Percentiles rank a stretch among this genome's conserved stretches.
Evolutionary conservation across 257 asterid genomes (phyloP).

Genomic region (Ilex asprella): DNA sequence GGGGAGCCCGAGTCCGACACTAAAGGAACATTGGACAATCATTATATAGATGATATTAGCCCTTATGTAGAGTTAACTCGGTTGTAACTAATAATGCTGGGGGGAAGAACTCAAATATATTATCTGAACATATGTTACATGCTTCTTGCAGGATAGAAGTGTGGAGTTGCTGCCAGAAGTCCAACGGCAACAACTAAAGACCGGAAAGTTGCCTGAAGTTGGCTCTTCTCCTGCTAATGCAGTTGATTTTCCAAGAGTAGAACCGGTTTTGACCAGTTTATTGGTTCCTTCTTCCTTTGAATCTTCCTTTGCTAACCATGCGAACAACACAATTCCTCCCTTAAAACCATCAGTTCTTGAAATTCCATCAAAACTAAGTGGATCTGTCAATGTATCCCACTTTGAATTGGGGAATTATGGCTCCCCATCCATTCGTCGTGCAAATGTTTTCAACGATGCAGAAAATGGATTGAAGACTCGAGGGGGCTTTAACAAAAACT

Average conservation of each 20-base stretch:
- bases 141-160: constrained; percentile 56
- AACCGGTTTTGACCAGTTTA: constrained; percentile 53
- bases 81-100: no score
- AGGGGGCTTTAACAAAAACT: constrained; percentile 16
- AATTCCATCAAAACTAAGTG: constrained; percentile 14
- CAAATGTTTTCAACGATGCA: constrained; percentile 16
- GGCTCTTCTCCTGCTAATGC: constrained; percentile 19
- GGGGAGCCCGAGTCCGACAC: no score
- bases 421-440: constrained; percentile 12
- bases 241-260: constrained; percentile 29
- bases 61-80: no score
- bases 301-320: constrained; percentile 10
- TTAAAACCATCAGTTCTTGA: constrained; percentile 16
- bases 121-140: not conserved
- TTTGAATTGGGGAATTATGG: constrained; percentile 10
- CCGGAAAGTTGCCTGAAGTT: constrained; percentile 48
- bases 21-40: no score
- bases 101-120: no score
- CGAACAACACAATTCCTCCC: constrained; percentile 18
- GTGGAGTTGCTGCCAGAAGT: constrained; percentile 71
- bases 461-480: constrained; percentile 19
- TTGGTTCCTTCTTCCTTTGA: constrained; percentile 25
- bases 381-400: constrained; percentile 7
- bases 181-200: constrained; percentile 57
- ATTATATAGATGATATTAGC: no score